A percentile compares a stretch with the other conserved stretches of the same genome.
These are phyloP conservation scores for Termitomyces sp. DNA, from an alignment of 768 basidiomycete genomes.

Conservation along the genomic window DNA sequence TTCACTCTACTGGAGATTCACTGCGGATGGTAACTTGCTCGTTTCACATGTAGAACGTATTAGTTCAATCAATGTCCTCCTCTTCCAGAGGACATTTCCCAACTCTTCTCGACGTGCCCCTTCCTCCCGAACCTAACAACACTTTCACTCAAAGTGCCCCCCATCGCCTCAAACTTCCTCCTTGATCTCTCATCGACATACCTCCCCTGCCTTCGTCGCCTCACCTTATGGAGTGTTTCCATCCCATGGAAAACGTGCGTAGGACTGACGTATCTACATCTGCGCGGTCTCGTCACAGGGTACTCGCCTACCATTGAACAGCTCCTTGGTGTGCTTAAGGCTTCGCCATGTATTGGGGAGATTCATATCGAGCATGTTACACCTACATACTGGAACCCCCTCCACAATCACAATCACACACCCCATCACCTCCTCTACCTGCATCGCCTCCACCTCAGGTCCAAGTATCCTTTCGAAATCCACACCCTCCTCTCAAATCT, in stretches of 20 bases:
- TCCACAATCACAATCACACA: background rate
- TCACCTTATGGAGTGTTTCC: slow-evolving; percentile 28
- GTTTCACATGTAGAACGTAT: slow-evolving; percentile 22
- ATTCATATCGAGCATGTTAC: slow-evolving; percentile 24
- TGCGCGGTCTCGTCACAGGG: slow-evolving; percentile 25
- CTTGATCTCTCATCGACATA: slow-evolving; percentile 10
- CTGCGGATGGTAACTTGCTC: slow-evolving; percentile 7
- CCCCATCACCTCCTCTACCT: background rate
- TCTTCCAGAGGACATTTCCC: slow-evolving; percentile 27
- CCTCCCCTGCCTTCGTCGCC: slow-evolving; percentile 25
- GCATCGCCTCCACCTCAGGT: background rate
- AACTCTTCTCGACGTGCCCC: slow-evolving; percentile 21
- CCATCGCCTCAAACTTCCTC: slow-evolving; percentile 18
- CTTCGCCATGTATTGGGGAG: slow-evolving; percentile 28
- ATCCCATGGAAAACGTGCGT: slow-evolving; percentile 28
- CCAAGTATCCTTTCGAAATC: background rate
- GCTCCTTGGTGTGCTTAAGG: slow-evolving; percentile 24
- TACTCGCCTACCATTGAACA: slow-evolving; percentile 27
- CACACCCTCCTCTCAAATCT: background rate
- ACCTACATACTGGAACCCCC: background rate
- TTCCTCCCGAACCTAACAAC: slow-evolving; percentile 20
- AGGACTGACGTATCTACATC: slow-evolving; percentile 25
- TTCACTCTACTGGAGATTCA: slow-evolving; percentile 4
- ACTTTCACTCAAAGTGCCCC: slow-evolving; percentile 30
- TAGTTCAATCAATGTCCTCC: slow-evolving; percentile 27